These are phyloP conservation scores for Diaporthe eres DNA, from an alignment of 2,329 filamentous ascomycete species.

Conservation along the genomic window DNA sequence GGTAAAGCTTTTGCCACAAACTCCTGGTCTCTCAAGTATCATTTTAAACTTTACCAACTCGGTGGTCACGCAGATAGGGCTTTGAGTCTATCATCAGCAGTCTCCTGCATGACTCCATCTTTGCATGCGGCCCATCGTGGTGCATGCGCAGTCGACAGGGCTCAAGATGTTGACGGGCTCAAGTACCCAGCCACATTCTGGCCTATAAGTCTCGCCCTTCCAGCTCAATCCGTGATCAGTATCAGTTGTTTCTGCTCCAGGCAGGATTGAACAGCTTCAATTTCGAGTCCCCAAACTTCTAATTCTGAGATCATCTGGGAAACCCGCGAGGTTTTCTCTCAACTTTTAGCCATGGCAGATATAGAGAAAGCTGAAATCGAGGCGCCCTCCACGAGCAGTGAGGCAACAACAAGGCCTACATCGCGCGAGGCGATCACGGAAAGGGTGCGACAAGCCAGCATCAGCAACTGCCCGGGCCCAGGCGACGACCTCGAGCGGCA, in stretches of 20 bases:
- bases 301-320: background rate
- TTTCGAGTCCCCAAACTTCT: background rate
- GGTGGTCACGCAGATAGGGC: background rate
- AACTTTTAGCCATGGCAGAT: background rate
- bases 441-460: background rate
- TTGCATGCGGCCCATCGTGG: background rate
- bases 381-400: background rate
- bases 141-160: background rate
- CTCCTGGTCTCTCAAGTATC: background rate
- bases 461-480: background rate
- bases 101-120: background rate
- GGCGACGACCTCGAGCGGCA: constrained; percentile 8
- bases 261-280: background rate
- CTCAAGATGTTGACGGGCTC: background rate
- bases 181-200: too few species aligned
- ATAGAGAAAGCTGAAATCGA: background rate
- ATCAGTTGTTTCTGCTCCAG: background rate
- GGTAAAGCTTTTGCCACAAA: background rate
- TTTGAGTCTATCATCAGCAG: background rate
- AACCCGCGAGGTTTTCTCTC: too few species aligned
- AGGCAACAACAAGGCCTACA: constrained; percentile 23
- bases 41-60: constrained; percentile 19
- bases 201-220: background rate
- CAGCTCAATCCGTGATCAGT: background rate
- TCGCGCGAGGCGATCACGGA: constrained; percentile 9